Evolutionary conservation across 768 basidiomycete species (phyloP), one percentile per base, ranked within the genome.

Genomic region (Leccinellum luteum): DNA sequence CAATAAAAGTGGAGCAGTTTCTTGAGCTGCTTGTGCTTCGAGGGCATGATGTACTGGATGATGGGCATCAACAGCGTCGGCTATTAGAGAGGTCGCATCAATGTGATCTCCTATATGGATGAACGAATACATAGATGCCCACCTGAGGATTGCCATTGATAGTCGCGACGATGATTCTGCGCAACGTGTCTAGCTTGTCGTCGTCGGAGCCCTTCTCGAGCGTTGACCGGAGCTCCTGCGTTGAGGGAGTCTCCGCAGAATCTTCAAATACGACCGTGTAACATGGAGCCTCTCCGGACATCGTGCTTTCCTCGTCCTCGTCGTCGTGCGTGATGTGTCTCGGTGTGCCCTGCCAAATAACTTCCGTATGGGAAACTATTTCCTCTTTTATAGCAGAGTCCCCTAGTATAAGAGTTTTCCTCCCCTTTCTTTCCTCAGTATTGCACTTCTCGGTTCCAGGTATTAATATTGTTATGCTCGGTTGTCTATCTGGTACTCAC

Each of bases 21-120:
- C 86, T 99, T 98, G 70, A 98, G 84, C 58, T 88, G 86, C 79
- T 99, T 98, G 78, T 91, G 94, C 71, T 87, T 86, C 53, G 90
- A 92, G 35, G 97, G 97, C 81, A 98, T 84, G 60, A 96, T 90
- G 76, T 88, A 97, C 84, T 99, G 97, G 64, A 99, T 98, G 74
- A 98, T 89, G 6, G 94, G 92, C 95, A 99, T 98, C 76, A 98
- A 85, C 51, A 98, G 74, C 52, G 84, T 76, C n/a, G 94, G 92
- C 94, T 96, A 38, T 17, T 17, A 69, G 21, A 21, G 52, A 14
- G 7, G 51, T 41, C 7, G 27, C 15, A 32, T 61, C 12, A 64
- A 43, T 32, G 38, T 17, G 9, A 56, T 41, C 14, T 23, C 23
- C 34, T 52, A n/a, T 45, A 34, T 51, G 50, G 30, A 6, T 44